Evolutionary conservation across 176 grass and related monocot genomes (phyloP).

Genomic region (Dendrocalamus sinicus): DNA sequence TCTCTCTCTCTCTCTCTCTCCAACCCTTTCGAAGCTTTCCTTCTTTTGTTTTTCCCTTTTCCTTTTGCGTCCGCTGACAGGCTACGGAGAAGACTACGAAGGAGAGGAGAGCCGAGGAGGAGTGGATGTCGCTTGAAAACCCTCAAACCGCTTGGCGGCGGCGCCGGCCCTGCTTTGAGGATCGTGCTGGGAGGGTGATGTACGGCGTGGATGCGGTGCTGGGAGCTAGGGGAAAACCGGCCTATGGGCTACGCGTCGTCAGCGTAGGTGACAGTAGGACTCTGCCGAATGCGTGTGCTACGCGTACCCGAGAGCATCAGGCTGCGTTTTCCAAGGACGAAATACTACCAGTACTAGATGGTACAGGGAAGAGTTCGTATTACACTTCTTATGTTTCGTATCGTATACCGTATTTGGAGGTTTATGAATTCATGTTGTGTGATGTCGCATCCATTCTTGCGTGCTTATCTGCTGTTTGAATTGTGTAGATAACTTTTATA

Average conservation of each 20-base stretch:
- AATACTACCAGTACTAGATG: background rate
- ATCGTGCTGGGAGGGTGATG: slow-evolving; percentile 4
- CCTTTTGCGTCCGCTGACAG: slow-evolving; percentile 2
- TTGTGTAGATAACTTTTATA: background rate
- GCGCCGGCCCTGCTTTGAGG: slow-evolving; percentile 19
- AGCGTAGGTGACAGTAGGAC: background rate
- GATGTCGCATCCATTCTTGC: too few species aligned
- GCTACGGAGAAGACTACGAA: slow-evolving; percentile 35
- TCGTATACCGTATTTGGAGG: background rate
- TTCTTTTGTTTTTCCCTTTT: background rate
- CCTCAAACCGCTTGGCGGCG: slow-evolving; percentile 32
- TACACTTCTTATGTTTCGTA: background rate
- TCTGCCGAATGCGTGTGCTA: background rate
- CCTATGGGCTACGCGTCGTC: slow-evolving; percentile 6
- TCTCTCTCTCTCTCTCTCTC: background rate
- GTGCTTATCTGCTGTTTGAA: background rate
- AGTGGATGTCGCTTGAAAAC: slow-evolving; percentile 51
- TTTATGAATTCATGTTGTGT: background rate
- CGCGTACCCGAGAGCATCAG: background rate
- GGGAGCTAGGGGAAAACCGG: background rate
- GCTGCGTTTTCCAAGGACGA: background rate
- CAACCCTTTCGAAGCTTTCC: slow-evolving; percentile 3
- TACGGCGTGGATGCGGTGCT: slow-evolving; percentile 3
- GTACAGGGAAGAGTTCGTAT: too few species aligned
- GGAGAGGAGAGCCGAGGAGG: background rate